These are phyloP conservation scores for Fusarium brevicatenulatum DNA, from an alignment of 2,329 filamentous ascomycete species.

Conservation along the genomic window DNA sequence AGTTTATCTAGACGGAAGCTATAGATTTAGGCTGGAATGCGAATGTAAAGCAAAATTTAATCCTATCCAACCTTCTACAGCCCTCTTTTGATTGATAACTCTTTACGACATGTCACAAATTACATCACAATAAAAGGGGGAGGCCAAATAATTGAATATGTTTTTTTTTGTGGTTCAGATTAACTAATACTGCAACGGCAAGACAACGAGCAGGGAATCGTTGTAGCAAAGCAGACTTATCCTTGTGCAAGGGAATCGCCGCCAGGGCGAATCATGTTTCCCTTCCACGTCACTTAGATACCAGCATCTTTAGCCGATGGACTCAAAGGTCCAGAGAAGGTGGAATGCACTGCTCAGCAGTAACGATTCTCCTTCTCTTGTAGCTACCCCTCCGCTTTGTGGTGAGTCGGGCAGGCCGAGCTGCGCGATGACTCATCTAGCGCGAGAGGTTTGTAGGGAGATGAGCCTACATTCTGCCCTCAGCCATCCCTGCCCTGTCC, in stretches of 20 bases:
- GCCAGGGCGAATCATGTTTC: constrained; percentile 45
- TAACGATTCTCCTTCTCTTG: constrained; percentile 26
- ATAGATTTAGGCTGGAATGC: background rate
- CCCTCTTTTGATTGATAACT: background rate
- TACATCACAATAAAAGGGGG: background rate
- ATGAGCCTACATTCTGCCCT: constrained; percentile 44
- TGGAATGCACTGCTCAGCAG: constrained; percentile 37
- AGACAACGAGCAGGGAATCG: constrained; percentile 53
- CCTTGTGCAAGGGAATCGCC: constrained; percentile 46
- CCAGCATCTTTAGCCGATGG: constrained; percentile 49
- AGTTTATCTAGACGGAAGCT: constrained; percentile 1
- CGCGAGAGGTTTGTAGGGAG: constrained; percentile 41
- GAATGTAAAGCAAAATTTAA: background rate
- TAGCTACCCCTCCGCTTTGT: constrained; percentile 20
- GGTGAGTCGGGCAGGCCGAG: constrained; percentile 29
- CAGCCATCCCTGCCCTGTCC: constrained; percentile 24
- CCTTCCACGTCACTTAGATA: constrained; percentile 43
- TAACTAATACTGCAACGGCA: constrained; percentile 57
- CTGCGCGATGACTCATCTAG: constrained; percentile 23
- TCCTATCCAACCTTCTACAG: background rate
- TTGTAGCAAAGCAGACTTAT: constrained; percentile 50
- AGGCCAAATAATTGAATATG: constrained; percentile 31
- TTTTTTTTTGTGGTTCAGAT: constrained; percentile 47
- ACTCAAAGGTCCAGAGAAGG: constrained; percentile 34
- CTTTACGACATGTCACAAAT: background rate